Evolutionary conservation across 108 stramenopile species (phyloP).

Genomic region (Skeletonema potamos): DNA sequence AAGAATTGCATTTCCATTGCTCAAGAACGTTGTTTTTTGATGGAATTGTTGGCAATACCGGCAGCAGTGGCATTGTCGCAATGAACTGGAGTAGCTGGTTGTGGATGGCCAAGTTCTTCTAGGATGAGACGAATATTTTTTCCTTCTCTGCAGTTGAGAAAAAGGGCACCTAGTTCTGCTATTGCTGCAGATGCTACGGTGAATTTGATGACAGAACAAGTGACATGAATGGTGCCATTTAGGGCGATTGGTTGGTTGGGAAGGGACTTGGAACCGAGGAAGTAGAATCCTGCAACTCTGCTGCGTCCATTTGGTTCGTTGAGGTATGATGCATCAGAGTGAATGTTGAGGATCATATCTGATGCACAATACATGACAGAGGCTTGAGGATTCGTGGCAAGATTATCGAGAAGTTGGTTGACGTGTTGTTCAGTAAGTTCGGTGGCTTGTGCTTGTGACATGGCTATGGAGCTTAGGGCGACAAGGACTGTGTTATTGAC

Average conservation of each 20-base stretch:
- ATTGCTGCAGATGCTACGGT: slow-evolving; percentile 42
- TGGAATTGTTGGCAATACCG: slow-evolving; percentile 49
- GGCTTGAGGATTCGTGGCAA: slow-evolving; percentile 42
- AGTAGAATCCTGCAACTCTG: too few species aligned
- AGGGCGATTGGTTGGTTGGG: slow-evolving; percentile 39
- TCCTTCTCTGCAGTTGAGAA: slow-evolving; percentile 42
- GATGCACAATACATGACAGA: slow-evolving; percentile 33
- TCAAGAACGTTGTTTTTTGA: slow-evolving; percentile 53
- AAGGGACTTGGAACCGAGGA: too few species aligned
- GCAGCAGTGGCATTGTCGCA: slow-evolving; percentile 48
- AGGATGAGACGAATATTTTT: slow-evolving; percentile 19
- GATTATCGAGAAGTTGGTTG: slow-evolving; percentile 41
- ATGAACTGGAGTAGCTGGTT: slow-evolving; percentile 45
- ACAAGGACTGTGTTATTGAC: slow-evolving; percentile 33
- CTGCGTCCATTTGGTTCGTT: too few species aligned
- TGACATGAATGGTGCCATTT: slow-evolving; percentile 26
- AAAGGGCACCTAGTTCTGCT: slow-evolving; percentile 50
- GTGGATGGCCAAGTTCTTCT: slow-evolving; percentile 47
- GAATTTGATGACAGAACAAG: slow-evolving; percentile 20
- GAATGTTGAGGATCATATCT: too few species aligned
- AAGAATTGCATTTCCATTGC: slow-evolving; percentile 26
- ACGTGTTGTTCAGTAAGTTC: slow-evolving; percentile 4
- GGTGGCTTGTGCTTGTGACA: slow-evolving; percentile 12
- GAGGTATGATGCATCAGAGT: too few species aligned
- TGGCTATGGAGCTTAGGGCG: slow-evolving; percentile 19